Evolutionary conservation across 2,329 filamentous ascomycete genomes (phyloP), one percentile per base, ranked within the genome.

Genomic region (Colletotrichum salicis): DNA sequence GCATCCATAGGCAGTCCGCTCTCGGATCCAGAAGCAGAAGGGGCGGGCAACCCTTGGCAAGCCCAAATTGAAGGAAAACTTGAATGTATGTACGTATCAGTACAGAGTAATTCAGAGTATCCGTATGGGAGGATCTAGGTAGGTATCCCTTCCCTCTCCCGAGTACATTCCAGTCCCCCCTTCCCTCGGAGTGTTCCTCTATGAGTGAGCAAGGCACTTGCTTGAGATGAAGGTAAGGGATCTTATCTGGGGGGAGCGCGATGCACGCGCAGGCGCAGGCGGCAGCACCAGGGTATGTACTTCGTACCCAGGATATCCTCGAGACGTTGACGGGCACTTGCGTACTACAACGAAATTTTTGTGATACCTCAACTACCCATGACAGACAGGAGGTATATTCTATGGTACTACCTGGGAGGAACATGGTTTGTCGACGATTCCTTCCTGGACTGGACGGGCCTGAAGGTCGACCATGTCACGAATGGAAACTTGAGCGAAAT

Each of bases 401-500:
- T n/a, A 19, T 48, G 41, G 41, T 48, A 48, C 41, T 22, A 48
- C 41, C 7, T 22, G 19, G 41, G 41, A 48, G 41, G 19, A n/a
- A 22, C 41, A 48, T 48, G 41, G 41, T 29, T 31, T 41, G 35
- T 41, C 51, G 31, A 31, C 8, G 15, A 22, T 31, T 64, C 5
- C 31, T 63, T 41, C 48, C 60, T n/a, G n/a, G 41, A 19, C 31
- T 55, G 31, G 33, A 63, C 2, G n/a, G 24, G 15, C n/a, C 33
- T 31, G n/a, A 37, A 31, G 48, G 60, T 54, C 22, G 61, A 24
- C 33, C 35, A 41, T 37, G 35, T 55, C 51, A 64, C 61, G 61
- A 64, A 55, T 19, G 61, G 61, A 31, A 55, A 55, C 51, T 56
- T 7, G 33, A 45, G 51, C 48, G 51, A 56, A 11, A 64, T 64